Conservation (phyloP, 345 rosid genomes). For the Anacardium occidentale region DNA sequence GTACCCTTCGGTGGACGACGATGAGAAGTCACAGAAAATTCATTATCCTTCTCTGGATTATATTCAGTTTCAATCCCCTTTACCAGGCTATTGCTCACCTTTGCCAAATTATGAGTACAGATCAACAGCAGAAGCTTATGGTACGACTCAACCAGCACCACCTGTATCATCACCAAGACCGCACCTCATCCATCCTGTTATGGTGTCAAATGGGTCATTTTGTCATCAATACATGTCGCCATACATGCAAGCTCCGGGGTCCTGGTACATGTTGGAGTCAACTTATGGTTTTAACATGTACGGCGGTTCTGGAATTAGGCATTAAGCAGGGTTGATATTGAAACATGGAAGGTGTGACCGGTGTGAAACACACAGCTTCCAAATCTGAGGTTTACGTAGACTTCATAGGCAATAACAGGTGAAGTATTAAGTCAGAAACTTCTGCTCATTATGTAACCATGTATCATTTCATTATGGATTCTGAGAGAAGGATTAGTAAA, state of each 20-base stretch:
- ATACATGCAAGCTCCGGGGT: conserved; percentile 3
- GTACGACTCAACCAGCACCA: background rate
- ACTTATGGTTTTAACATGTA: background rate
- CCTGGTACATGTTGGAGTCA: conserved; percentile 22
- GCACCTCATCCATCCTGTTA: background rate
- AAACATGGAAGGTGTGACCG: background rate
- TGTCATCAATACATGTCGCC: conserved; percentile 10
- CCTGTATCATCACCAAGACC: background rate
- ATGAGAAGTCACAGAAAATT: background rate
- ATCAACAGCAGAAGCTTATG: background rate
- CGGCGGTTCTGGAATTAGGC: background rate
- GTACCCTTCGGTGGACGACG: conserved; percentile 14
- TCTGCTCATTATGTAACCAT: background rate
- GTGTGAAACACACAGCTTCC: background rate
- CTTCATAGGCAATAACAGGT: background rate
- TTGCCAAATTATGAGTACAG: background rate
- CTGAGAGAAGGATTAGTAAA: background rate
- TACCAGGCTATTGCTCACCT: conserved; percentile 8
- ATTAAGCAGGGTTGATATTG: background rate
- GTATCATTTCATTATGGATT: background rate
- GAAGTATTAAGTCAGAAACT: too few species aligned
- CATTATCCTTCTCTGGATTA: conserved; percentile 15
- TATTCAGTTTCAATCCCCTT: conserved; percentile 1
- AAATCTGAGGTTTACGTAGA: background rate
- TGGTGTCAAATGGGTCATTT: background rate